phyloP scores from a whole-genome alignment of 2,329 filamentous ascomycete species.

The Penicillium concentricum region DNA sequence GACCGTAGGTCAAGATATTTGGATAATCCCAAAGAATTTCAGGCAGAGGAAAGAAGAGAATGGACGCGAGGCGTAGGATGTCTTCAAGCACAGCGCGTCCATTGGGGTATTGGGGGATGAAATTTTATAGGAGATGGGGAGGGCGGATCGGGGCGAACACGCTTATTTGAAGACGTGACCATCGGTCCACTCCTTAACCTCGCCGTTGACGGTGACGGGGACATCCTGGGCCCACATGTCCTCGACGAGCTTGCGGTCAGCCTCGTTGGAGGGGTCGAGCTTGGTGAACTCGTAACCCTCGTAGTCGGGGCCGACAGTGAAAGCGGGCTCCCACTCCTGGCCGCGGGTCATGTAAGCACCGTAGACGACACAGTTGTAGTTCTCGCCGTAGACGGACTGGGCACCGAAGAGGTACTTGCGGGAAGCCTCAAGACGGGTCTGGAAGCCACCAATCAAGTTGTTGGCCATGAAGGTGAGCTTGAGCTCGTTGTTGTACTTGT shows the following conservation, averaged over 20 bases:
- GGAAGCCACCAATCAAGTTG: constrained; percentile 98
- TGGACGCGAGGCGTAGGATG: constrained; percentile 5
- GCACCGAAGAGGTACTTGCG: constrained; percentile 97
- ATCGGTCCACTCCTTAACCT: constrained; percentile 82
- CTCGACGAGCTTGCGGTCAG: constrained; percentile 83
- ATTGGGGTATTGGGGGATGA: constrained; percentile 22
- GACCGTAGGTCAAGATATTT: constrained; percentile 15
- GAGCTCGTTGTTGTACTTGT: constrained; percentile 99
- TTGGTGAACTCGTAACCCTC: constrained; percentile 97
- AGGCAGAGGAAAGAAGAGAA: constrained; percentile 8
- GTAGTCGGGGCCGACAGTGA: constrained; percentile 94
- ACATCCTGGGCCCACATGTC: constrained; percentile 92
- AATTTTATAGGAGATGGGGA: constrained; percentile 13
- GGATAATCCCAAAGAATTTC: constrained; percentile 10
- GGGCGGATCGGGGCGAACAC: constrained; percentile 15
- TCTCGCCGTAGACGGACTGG: constrained; percentile 81
- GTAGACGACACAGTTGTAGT: constrained; percentile 86
- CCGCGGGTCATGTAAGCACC: constrained; percentile 95
- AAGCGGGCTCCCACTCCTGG: constrained; percentile 72
- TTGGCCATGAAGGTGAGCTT: constrained; percentile 98
- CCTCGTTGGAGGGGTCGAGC: constrained; percentile 83
- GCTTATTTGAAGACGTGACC: constrained; percentile 99
- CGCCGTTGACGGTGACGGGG: constrained; percentile 74
- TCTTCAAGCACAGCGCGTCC: constrained; percentile 8
- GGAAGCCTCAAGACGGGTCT: constrained; percentile 91